Percentiles rank a stretch among this genome's conserved stretches.
Evolutionary conservation across 23 red algal species (phyloP).

Genomic region (Gracilaria gracilis): DNA sequence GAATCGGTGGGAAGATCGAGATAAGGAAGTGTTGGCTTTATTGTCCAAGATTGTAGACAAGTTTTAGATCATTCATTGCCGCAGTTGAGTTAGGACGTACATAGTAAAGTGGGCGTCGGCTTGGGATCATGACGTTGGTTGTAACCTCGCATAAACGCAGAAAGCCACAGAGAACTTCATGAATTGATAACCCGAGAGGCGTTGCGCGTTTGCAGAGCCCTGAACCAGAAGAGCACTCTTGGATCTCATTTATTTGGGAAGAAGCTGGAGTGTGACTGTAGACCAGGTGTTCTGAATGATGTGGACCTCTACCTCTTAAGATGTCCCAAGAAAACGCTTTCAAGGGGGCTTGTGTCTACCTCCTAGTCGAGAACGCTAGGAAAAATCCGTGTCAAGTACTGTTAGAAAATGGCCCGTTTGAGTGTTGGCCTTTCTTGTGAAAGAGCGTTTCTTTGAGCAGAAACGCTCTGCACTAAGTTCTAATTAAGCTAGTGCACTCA

Average conservation of each 20-base stretch:
- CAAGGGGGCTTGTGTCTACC: not conserved
- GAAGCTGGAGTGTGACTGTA: not conserved
- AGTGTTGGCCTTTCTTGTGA: conserved; percentile 11
- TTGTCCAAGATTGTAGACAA: no score
- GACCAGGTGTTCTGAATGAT: not conserved
- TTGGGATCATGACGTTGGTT: no score
- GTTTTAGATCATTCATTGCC: no score
- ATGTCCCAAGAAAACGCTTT: not conserved
- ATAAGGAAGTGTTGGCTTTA: no score
- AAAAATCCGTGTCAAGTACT: not conserved
- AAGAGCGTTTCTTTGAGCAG: not conserved
- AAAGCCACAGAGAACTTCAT: no score
- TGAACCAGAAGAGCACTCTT: no score
- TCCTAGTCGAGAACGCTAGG: not conserved
- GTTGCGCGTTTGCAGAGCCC: no score
- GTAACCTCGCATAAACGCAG: no score
- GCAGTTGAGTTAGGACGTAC: no score
- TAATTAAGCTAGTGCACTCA: not conserved
- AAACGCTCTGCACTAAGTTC: not conserved
- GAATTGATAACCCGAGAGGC: no score
- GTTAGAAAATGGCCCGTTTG: not conserved
- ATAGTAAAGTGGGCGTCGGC: no score
- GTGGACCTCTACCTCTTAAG: not conserved
- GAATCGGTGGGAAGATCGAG: no score
- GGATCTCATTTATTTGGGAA: not conserved